Evolutionary conservation across 768 basidiomycete genomes (phyloP).

Genomic region (Pleurotus cornucopiae): DNA sequence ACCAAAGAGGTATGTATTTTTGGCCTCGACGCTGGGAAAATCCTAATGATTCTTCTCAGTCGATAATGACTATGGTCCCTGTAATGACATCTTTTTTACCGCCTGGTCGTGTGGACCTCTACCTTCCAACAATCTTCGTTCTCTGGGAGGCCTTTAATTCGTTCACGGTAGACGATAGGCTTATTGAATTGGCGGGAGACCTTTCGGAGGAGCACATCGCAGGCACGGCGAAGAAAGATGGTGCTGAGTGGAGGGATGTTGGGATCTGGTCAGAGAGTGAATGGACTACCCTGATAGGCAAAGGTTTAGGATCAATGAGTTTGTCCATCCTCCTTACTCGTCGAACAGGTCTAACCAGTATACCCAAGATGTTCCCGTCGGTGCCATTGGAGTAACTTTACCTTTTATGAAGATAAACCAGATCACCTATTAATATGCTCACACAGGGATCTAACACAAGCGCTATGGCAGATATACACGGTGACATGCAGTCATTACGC

Average conservation of each 20-base stretch:
- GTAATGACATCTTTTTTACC: slow-evolving; percentile 79
- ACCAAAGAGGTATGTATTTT: slow-evolving; percentile 58
- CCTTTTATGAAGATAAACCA: neutral
- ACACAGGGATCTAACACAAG: slow-evolving; percentile 59
- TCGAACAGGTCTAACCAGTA: neutral
- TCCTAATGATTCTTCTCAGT: slow-evolving; percentile 32
- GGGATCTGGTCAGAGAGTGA: slow-evolving; percentile 87
- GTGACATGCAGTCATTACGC: slow-evolving; percentile 50
- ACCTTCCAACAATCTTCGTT: slow-evolving; percentile 68
- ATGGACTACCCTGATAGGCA: slow-evolving; percentile 80
- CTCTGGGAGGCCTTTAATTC: slow-evolving; percentile 82
- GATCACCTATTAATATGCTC: slow-evolving; percentile 4
- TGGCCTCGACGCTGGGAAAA: neutral
- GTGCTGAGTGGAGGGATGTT: slow-evolving; percentile 71
- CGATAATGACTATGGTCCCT: slow-evolving; percentile 65
- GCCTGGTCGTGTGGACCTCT: slow-evolving; percentile 57
- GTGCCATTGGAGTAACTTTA: slow-evolving; percentile 51
- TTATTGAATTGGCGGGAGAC: slow-evolving; percentile 67
- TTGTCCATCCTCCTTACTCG: slow-evolving; percentile 17
- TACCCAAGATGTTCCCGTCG: slow-evolving; percentile 64
- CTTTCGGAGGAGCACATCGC: slow-evolving; percentile 69
- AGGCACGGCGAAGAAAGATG: slow-evolving; percentile 53
- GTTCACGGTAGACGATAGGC: slow-evolving; percentile 65
- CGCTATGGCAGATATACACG: slow-evolving; percentile 62
- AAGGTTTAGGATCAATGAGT: slow-evolving; percentile 82